Base-by-base conservation (phyloP, 768 basidiomycete genomes). In the Tylopilus plumbeoviolaceoides region DNA sequence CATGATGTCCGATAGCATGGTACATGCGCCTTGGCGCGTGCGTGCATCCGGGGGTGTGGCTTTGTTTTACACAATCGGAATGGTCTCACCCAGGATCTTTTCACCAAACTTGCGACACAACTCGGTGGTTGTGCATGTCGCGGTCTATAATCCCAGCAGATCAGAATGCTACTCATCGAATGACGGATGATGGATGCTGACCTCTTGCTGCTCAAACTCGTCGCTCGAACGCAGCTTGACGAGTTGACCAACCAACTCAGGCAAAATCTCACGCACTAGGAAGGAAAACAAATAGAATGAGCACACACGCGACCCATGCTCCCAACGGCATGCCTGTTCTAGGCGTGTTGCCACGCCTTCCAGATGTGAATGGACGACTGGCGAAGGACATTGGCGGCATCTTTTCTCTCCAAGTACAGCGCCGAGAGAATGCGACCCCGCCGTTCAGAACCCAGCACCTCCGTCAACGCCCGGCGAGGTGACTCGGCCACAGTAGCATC, bases 21-120 rank as follows among this genome's bases (percentile, higher is more conserved):
- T 69, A 63, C 93, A 97, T 33, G 91, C 91, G 43, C 95, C 95
- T 66, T 92, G 86, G 31, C 84, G 71, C 20, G 86, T 89, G 36
- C 75, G 78, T 9, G 83, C 59, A 61, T 90, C 84, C 3, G 76
- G 71, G 0, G 87, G 88, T 6, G 70, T 70, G 4, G 85, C 80
- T 41, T 83, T 81, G 18, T 76, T 72, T 49, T 87, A 87, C 54
- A 99, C 71, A 48, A 91, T 87, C 4, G 82, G 75, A 58, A 98
- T 78, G 47, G 95, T 85, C 57, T 94, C 94, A 20, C 80, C 84
- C 35, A 98, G 63, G 53, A 95, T 85, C 51, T 86, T 84, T 68
- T 98, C 97, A 15, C 97, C 95, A 61, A 95, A 95, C 70, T 98
- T 98, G 68, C 89, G 87, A 67, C 91, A 97, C 0, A 98, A 70